Base-by-base conservation (phyloP, 306 rosid genomes). In the Vigna radiata region DNA sequence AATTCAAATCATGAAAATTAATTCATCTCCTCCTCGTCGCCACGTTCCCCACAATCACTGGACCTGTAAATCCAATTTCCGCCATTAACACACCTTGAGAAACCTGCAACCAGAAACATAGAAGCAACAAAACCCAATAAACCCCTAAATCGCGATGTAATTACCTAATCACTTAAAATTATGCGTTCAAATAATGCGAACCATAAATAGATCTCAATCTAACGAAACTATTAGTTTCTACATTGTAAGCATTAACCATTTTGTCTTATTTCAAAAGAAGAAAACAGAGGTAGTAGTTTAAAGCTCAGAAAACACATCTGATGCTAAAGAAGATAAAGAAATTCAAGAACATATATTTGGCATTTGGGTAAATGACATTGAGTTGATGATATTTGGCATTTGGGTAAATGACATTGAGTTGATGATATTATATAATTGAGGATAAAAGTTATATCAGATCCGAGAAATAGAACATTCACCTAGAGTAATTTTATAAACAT, bases 251-350 rank as follows among this genome's bases (percentile, higher is more conserved):
- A 47, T 43, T 39, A 73, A 7, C 23, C 23, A n/a, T 39, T 46
- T 65, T 58, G 27, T 47, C 31, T 74, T 80, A 60, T 70, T 69
- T 18, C 81, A 91, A 80, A 90, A 87, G 89, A 90, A 89, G 87
- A 78, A 83, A 85, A 88, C 18, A 55, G 88, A 87, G 18, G 87
- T 79, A 36, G 86, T 82, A 76, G 84, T 71, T 23, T 83, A 85
- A 61, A 76, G 70, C 73, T 83, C 89, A 0, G 90, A 88, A 70
- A 91, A 73, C 48, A 53, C 83, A 70, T 79, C 90, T 52, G 25
- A 52, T 17, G 58, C 58, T 6, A 5, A 85, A 81, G 86, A 87
- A 73, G 87, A 86, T 11, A 83, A 77, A 72, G 93, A 87, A 63
- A 63, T 2, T 63, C 48, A 63, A n/a, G 49, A 19, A 36, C 27